Evolutionary conservation across 352 stramenopile species (phyloP), one percentile per base, ranked within the genome.

Genomic region (Detonula confervacea): DNA sequence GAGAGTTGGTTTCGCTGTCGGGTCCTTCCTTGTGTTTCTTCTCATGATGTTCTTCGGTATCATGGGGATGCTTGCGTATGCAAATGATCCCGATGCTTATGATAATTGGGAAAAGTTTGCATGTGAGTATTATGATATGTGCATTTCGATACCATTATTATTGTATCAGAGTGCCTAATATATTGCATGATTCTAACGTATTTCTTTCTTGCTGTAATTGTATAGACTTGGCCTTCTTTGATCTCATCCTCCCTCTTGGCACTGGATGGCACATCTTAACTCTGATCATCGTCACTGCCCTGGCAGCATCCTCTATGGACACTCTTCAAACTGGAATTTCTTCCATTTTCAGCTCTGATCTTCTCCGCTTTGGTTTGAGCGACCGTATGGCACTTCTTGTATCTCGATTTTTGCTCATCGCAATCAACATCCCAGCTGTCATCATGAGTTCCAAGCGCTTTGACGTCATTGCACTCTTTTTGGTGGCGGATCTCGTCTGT

Each of bases 41-140:
- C 67, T 93, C 29, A 93, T 93, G 81, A 86, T 91, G 77, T 93
- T 93, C 70, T 93, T 93, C 57, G 87, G 87, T 47, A 81, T 93
- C 57, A 93, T 93, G 85, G 87, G 83, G 20, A 93, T 91, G 83
- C 84, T 91, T 73, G 73, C 80, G 0, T 91, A 90, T 80, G 85
- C 87, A 33, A 87, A 88, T 37, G 85, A 93, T 71, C 86, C 85
- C 25, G 55, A 71, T 18, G 56, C 73, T 9, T 93, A 90, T 60
- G 73, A 90, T 44, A 80, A 73, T 47, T 88, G 73, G 37, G 69
- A 88, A 30, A 93, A 91, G 57, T 91, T 80, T 42, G 59, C 72
- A 30, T 91, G 67, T 72, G 56, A 80, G 72, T 55, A 55, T n/a
- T n/a, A n/a, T n/a, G n/a, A n/a, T n/a, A n/a, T n/a, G n/a, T n/a